Percentiles rank a stretch among this genome's conserved stretches.
Conservation (phyloP, 2,329 filamentous ascomycete genomes). For the Cadophora luteo-olivacea region DNA sequence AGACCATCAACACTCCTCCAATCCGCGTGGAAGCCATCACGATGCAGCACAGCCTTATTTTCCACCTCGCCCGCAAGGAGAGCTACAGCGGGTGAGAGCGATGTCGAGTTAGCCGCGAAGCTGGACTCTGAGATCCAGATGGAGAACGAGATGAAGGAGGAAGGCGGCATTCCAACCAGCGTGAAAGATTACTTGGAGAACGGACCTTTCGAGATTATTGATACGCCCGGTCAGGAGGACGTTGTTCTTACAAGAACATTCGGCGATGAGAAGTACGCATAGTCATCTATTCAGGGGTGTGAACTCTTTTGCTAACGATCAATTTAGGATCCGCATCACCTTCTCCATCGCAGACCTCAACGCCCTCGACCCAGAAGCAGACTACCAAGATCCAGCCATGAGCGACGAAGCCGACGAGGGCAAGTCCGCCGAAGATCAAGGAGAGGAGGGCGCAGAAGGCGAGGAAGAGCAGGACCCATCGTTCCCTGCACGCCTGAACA, state of each 20-base stretch:
- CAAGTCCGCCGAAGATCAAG: slow-evolving; percentile 59
- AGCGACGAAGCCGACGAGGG: slow-evolving; percentile 60
- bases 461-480: slow-evolving; percentile 57
- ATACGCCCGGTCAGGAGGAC: slow-evolving; percentile 85
- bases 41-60: slow-evolving; percentile 41
- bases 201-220: slow-evolving; percentile 82
- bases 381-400: slow-evolving; percentile 62
- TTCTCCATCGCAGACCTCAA: slow-evolving; percentile 88
- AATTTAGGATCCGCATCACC: slow-evolving; percentile 72
- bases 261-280: slow-evolving; percentile 92
- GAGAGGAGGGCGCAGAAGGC: slow-evolving; percentile 61
- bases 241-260: slow-evolving; percentile 83
- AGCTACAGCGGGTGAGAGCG: slow-evolving; percentile 56
- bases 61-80: slow-evolving; percentile 52
- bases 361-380: slow-evolving; percentile 64
- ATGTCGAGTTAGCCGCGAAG: slow-evolving; percentile 85
- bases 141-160: slow-evolving; percentile 78
- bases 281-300: no score
- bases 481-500: slow-evolving; percentile 82
- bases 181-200: slow-evolving; percentile 90
- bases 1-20: slow-evolving; percentile 36
- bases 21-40: slow-evolving; percentile 40
- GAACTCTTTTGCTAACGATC: slow-evolving; percentile 38
- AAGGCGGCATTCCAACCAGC: slow-evolving; percentile 74
- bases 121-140: slow-evolving; percentile 83